Evolutionary conservation across 768 basidiomycete genomes (phyloP).

Genomic region (Lanmaoa rubissima): DNA sequence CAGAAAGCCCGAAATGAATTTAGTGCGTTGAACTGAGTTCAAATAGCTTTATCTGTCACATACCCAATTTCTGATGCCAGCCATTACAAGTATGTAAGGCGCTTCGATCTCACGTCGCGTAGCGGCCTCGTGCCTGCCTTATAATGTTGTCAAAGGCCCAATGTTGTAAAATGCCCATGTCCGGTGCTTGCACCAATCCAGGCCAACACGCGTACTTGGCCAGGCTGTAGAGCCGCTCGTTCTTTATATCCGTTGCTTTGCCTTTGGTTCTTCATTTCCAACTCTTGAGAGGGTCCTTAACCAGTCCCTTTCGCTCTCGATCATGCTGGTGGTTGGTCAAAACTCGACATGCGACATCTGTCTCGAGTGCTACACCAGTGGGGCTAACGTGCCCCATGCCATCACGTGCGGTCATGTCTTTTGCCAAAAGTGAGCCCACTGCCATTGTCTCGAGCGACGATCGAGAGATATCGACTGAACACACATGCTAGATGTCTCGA

Average conservation of each 20-base stretch:
- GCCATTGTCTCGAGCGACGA: constrained; percentile 20
- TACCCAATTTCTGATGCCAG: constrained; percentile 15
- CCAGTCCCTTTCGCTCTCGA: constrained; percentile 32
- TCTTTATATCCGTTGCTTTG: constrained; percentile 21
- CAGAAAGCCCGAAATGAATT: constrained; percentile 31
- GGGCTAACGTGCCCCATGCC: constrained; percentile 56
- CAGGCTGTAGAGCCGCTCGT: constrained; percentile 21
- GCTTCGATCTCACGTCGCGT: constrained; percentile 35
- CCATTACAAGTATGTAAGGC: constrained; percentile 16
- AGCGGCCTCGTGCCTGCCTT: constrained; percentile 35
- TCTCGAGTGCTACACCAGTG: constrained; percentile 57
- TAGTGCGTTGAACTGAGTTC: constrained; percentile 18
- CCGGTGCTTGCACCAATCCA: constrained; percentile 23
- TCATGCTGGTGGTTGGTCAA: constrained; percentile 66
- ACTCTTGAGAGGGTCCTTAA: constrained; percentile 31
- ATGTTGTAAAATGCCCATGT: constrained; percentile 22
- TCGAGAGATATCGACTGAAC: constrained; percentile 6
- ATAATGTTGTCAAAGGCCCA: constrained; percentile 29
- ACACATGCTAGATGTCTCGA: constrained; percentile 50
- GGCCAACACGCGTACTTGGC: constrained; percentile 32
- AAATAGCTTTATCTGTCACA: constrained; percentile 18
- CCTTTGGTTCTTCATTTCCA: constrained; percentile 4
- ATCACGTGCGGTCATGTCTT: constrained; percentile 75
- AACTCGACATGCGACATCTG: constrained; percentile 77
- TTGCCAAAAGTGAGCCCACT: constrained; percentile 42